These are phyloP conservation scores for Kingdonia uniflora DNA, from an alignment of 164 flowering plant genomes.

Conservation along the genomic window DNA sequence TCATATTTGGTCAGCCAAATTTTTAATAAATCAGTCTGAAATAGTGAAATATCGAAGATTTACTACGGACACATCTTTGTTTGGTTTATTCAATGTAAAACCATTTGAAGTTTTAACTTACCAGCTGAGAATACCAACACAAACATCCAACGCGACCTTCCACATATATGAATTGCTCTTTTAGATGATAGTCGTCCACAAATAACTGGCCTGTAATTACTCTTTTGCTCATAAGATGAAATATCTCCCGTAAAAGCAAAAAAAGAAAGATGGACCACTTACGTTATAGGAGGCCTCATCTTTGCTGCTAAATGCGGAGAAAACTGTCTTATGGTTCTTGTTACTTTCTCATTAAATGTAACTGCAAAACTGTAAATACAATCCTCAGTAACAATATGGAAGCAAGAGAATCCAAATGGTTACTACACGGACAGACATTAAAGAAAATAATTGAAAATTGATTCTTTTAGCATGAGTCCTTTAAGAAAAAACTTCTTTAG, in stretches of 20 bases:
- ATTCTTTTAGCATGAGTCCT: too few relatives aligned
- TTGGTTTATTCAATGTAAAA: not conserved
- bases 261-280: slow-evolving; percentile 16
- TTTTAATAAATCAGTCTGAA: too few relatives aligned
- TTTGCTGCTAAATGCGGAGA: slow-evolving; percentile 98
- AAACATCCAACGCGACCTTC: slow-evolving; percentile 91
- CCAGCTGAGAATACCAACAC: slow-evolving; percentile 56
- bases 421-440: not conserved
- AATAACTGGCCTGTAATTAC: slow-evolving; percentile 70
- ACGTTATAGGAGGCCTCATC: slow-evolving; percentile 94
- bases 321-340: slow-evolving; percentile 82
- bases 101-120: slow-evolving; percentile 20
- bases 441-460: too few relatives aligned
- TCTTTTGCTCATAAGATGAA: not conserved
- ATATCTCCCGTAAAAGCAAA: not conserved
- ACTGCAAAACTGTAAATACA: slow-evolving; percentile 79
- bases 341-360: slow-evolving; percentile 85
- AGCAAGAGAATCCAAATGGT: not conserved
- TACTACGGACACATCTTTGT: too few relatives aligned
- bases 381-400: slow-evolving; percentile 11
- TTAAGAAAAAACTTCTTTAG: too few relatives aligned
- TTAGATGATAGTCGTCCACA: slow-evolving; percentile 91
- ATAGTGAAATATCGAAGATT: too few relatives aligned
- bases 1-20: too few relatives aligned
- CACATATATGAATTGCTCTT: slow-evolving; percentile 82